Evolutionary conservation across 805 yeast genomes (phyloP), one percentile per base, ranked within the genome.

Genomic region (Candida glaebosa): DNA sequence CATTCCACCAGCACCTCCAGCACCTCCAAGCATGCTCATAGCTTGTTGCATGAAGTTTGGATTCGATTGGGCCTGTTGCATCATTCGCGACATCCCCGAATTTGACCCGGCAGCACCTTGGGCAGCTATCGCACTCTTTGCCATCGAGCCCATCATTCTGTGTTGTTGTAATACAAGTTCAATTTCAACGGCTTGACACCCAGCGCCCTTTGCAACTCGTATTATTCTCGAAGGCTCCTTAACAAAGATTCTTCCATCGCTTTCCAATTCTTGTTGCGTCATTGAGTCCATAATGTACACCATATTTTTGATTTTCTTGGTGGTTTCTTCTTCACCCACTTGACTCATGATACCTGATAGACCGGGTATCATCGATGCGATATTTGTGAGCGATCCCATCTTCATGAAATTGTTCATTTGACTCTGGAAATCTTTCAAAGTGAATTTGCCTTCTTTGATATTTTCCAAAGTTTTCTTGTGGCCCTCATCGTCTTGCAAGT

Each of bases 291-390:
- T 78, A 20, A 91, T 82, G 55, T 78, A 90, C 35, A 91, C 82
- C 95, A 91, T 88, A 49, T 83, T 75, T 60, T 90, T 91, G 69
- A 91, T 73, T 56, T 84, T 76, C 41, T 77, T 75, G n/a, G 87
- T 78, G 0, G 96, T 83, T 54, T 93, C 98, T 53, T 88, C 96
- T 59, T 89, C 97, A 19, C 95, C 93, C 34, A 87, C 81, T 61
- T 87, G 91, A 39, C 76, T 80, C 78, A 91, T 83, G 74, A 91
- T 75, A 50, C 79, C 81, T 28, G 90, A 79, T 67, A 89, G 78
- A 56, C 96, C 87, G 0, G 99, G 99, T 45, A 91, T 81, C 97
- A 91, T 91, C 40, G 84, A 79, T 2, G 97, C 96, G 48, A 91
- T 87, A 60, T 93, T 90, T 18, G 95, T 82, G 40, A 91, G 67